phyloP scores from a whole-genome alignment of 2,329 filamentous ascomycete genomes.

The Fonsecaea multimorphosa region DNA sequence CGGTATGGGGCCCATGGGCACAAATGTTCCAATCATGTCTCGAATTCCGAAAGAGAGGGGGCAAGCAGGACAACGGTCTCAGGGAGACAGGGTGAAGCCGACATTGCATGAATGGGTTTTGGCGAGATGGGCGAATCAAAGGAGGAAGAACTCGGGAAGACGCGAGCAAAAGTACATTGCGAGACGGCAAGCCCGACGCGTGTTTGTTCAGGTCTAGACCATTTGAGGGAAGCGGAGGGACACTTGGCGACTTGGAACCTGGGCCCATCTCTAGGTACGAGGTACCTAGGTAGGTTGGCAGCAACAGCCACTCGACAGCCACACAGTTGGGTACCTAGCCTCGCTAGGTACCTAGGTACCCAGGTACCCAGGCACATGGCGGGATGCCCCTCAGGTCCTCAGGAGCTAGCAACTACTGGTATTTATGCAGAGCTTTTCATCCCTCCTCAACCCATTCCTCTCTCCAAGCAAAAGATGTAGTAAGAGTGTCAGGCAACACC shows the following conservation, averaged over 20 bases:
- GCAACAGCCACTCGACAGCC: too few relatives aligned
- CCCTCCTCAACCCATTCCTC: not conserved
- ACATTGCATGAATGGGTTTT: not conserved
- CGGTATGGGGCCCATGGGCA: not conserved
- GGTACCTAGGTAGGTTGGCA: too few relatives aligned
- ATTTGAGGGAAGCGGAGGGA: not conserved
- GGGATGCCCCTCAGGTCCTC: too few relatives aligned
- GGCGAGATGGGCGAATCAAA: not conserved
- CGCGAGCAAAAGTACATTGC: constrained; percentile 8
- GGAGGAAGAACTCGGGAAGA: not conserved
- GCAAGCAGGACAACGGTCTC: not conserved
- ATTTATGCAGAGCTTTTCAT: not conserved
- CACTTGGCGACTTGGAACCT: not conserved
- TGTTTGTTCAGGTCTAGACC: not conserved
- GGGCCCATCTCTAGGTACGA: too few relatives aligned
- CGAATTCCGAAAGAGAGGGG: not conserved
- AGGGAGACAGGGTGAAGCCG: not conserved
- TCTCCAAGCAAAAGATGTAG: not conserved
- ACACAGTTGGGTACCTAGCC: too few relatives aligned
- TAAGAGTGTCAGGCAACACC: not conserved
- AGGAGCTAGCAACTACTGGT: too few relatives aligned
- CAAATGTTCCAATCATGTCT: not conserved
- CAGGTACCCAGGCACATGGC: too few relatives aligned
- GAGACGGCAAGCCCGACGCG: not conserved
- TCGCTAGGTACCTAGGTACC: too few relatives aligned